These are phyloP conservation scores for Rhamnella rubrinervis DNA, from an alignment of 331 rosid species.

Conservation along the genomic window DNA sequence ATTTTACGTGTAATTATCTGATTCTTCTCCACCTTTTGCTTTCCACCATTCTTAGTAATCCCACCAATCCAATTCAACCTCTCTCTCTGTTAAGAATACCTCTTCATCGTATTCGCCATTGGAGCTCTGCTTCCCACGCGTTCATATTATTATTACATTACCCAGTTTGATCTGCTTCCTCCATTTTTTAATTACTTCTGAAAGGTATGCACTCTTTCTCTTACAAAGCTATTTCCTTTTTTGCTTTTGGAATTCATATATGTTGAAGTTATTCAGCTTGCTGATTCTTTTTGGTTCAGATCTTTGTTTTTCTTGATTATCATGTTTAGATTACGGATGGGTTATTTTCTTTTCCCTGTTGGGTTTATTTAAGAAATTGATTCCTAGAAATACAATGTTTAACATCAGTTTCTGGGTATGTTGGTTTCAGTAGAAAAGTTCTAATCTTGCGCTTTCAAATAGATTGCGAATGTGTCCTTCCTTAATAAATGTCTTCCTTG, in stretches of 20 bases:
- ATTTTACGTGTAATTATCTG: background rate
- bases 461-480: background rate
- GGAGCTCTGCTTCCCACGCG: background rate
- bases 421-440: background rate
- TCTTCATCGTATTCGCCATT: background rate
- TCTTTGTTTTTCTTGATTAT: background rate
- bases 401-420: background rate
- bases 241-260: background rate
- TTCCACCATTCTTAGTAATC: background rate
- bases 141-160: background rate
- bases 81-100: background rate
- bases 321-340: conserved; percentile 2
- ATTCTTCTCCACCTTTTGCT: background rate
- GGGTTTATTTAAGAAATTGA: background rate
- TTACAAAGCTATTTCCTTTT: background rate
- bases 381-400: background rate
- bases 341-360: background rate
- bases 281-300: background rate
- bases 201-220: background rate
- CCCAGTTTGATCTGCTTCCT: background rate
- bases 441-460: background rate
- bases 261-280: background rate
- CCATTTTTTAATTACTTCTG: background rate
- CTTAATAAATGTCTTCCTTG: background rate
- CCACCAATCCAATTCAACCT: too few relatives aligned